Evolutionary conservation across 1,284 basidiomycete genomes (phyloP).

Genomic region (Hypsizygus ulmarius): DNA sequence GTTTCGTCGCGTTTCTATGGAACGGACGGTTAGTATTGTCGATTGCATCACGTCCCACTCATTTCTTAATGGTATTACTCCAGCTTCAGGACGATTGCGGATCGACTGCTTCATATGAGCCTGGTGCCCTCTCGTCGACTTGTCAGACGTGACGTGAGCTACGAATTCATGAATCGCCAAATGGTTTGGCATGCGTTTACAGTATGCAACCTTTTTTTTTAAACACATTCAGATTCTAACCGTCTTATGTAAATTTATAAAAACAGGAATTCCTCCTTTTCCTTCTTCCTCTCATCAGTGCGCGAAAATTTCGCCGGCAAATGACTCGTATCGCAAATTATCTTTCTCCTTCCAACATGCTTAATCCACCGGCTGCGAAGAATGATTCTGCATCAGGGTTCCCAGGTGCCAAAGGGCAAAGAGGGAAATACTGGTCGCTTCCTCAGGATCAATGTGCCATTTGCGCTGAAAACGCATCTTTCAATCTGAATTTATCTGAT

Average conservation of each 20-base stretch:
- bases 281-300: conserved; percentile 81
- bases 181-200: conserved; percentile 99
- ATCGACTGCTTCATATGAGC: conserved; percentile 78
- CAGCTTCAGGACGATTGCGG: conserved; percentile 85
- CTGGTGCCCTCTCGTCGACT: conserved; percentile 75
- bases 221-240: neutral
- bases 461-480: conserved; percentile 70
- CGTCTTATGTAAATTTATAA: conserved; percentile 1
- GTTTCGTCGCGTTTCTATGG: conserved; percentile 84
- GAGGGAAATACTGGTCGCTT: conserved; percentile 64
- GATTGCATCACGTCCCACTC: neutral
- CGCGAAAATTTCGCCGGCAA: conserved; percentile 60
- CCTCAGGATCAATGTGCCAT: conserved; percentile 74
- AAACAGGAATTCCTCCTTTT: conserved; percentile 93
- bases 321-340: conserved; percentile 43
- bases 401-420: conserved; percentile 24
- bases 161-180: conserved; percentile 99
- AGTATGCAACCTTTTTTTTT: conserved; percentile 44
- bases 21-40: conserved; percentile 68
- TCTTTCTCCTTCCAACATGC: conserved; percentile 33
- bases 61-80: conserved; percentile 5
- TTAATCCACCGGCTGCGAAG: conserved; percentile 21
- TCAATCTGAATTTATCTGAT: conserved; percentile 55
- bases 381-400: neutral
- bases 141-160: conserved; percentile 85